Base-by-base conservation (phyloP, 331 rosid genomes). In the Stylosanthes scabra region DNA sequence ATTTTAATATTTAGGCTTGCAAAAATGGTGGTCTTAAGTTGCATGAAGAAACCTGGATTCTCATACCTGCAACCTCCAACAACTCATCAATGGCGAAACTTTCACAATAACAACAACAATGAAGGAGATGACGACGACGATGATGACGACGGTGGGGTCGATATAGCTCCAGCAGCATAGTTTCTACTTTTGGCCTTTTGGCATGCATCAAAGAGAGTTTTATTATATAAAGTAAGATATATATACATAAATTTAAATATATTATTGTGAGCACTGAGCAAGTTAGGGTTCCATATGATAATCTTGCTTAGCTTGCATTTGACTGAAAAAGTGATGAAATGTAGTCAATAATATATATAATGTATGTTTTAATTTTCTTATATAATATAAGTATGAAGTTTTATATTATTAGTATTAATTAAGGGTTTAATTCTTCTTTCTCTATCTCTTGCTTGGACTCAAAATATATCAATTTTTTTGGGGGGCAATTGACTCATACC, bases 141-240 rank as follows among this genome's bases (percentile, higher is more conserved):
- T 1, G 83, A 85, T 1, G 83, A 78, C 2, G 86, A 84, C 3
- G 74, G 77, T 13, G 80, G 55, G 11, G 44, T 75, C 0, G 75
- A 51, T 47, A 75, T 89, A 28, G 95, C 92, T 0, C 95, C 88
- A 1, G 95, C 95, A 0, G 92, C 95, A 2, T 89, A 86, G 67
- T 59, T 71, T 20, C 25, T 20, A 20, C 31, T 45, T 59, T 66
- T 60, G 73, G 27, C 40, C 31, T 45, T 59, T 66, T 60, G 73
- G 27, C 40, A 57, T 20, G 25, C 25, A 20, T 20, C 25, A 20
- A 20, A 20, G 25, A 20, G 25, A 20, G 25, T 20, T 20, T 20
- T 20, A 20, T 20, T 20, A 20, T 20, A 20, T 20, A 20, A 20
- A 20, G 25, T 20, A 20, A 20, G 25, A 20, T 20, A 10, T 11